phyloP scores from a whole-genome alignment of 2,329 filamentous ascomycete species.

The Polychaeton citri region DNA sequence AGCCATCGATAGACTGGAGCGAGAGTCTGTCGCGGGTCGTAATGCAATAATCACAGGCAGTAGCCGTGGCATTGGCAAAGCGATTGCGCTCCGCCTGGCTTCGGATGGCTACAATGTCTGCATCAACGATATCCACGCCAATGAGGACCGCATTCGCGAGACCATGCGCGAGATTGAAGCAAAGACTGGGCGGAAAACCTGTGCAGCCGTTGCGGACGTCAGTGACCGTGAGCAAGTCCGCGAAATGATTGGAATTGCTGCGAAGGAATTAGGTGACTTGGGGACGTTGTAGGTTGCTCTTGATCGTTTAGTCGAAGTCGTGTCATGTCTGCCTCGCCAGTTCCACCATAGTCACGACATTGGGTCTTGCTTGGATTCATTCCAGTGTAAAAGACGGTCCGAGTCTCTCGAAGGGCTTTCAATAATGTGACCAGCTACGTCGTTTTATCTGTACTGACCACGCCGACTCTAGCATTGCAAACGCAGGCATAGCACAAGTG shows the following conservation, averaged over 20 bases:
- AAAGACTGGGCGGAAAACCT: conserved; percentile 37
- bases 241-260: conserved; percentile 38
- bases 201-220: conserved; percentile 47
- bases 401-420: no score
- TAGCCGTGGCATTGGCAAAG: conserved; percentile 36
- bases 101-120: conserved; percentile 53
- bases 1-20: no score
- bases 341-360: no score
- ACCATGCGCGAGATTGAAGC: conserved; percentile 39
- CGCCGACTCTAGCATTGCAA: conserved; percentile 36
- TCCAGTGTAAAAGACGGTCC: no score
- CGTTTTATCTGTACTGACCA: no score
- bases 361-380: no score
- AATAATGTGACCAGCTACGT: no score
- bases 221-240: conserved; percentile 42
- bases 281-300: conserved; percentile 33
- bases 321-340: no score
- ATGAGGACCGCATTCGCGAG: conserved; percentile 39
- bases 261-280: conserved; percentile 40
- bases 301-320: no score
- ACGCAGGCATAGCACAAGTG: conserved; percentile 49
- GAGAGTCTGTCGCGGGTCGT: background rate
- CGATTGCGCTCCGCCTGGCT: conserved; percentile 50
- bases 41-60: conserved; percentile 24
- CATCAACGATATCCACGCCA: conserved; percentile 47